Conservation (phyloP, 345 rosid genomes). For the Syzygium grande region DNA sequence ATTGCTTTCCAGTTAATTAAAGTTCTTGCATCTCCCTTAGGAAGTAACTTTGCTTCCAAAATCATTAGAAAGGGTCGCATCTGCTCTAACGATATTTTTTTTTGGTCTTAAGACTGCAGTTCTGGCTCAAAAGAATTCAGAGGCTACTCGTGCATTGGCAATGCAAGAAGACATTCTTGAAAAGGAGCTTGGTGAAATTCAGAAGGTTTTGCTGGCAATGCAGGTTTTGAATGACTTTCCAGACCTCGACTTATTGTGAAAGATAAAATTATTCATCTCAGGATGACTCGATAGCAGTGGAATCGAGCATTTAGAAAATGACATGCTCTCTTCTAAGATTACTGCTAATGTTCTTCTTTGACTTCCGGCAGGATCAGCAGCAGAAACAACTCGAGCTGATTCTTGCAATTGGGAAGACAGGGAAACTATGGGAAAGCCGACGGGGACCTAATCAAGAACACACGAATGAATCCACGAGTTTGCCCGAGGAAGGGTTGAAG, state of each 20-base stretch:
- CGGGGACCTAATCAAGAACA: constrained; percentile 18
- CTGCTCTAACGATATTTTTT: neutral
- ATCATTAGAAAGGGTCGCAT: neutral
- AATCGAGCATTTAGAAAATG: neutral
- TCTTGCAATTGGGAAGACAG: constrained; percentile 61
- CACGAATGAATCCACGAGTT: constrained; percentile 17
- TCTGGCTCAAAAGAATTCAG: constrained; percentile 92
- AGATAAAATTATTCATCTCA: neutral
- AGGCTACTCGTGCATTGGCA: constrained; percentile 78
- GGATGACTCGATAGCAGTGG: neutral
- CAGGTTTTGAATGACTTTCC: constrained; percentile 36
- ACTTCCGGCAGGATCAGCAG: constrained; percentile 72
- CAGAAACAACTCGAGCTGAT: constrained; percentile 81
- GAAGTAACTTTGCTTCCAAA: neutral
- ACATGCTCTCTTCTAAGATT: neutral
- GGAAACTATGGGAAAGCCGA: constrained; percentile 47
- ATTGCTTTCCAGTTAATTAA: neutral
- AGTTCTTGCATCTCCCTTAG: neutral
- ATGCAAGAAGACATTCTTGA: constrained; percentile 76
- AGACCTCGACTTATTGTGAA: neutral
- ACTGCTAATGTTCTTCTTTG: neutral
- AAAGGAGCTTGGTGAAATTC: constrained; percentile 89
- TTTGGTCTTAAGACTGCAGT: constrained; percentile 60
- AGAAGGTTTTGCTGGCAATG: constrained; percentile 90
- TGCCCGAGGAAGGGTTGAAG: constrained; percentile 9